Base-by-base conservation (phyloP, 129 eudicot genomes). In the Flaveria robusta region DNA sequence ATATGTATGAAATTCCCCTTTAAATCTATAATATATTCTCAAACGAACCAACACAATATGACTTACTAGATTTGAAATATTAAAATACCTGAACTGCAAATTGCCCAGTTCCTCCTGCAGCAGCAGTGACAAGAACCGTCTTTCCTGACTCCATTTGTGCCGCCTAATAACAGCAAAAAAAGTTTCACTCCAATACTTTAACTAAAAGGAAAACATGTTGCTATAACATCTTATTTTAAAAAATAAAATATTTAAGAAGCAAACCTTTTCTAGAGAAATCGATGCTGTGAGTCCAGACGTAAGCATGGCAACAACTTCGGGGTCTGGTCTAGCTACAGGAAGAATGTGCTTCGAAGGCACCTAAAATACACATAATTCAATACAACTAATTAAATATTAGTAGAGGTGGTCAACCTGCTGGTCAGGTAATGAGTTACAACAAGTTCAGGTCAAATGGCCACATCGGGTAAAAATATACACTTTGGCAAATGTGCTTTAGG, bases 101-200 rank as follows among this genome's bases (percentile, higher is more conserved):
- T 74, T 94, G 98, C 64, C 98, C 98, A 0, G 98, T 94, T 75
- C 97, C 98, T 46, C 98, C 98, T 62, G 98, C 98, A 71, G 98
- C 98, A 52, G 98, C 98, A 43, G 97, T 94, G 77, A 94, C 93
- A 76, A 94, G 96, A 74, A 94, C 96, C 3, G 86, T 77, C 75
- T 91, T 86, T 68, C 96, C 97, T 0, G 88, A 86, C 66, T 85
- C 96, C 97, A 94, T 88, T 71, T 86, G 97, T 66, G 96, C 97
- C 63, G 92, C 90, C 98, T 94, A 76, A 19, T 31, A 72, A n/a
- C 82, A 83, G 24, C 7, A 65, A 50, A 58, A 67, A 51, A 18
- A 22, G 51, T 31, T 34, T 34, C 73, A 47, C 66, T 41, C 23
- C 68, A 59, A n/a, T 47, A 31, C 22, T 43, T 3, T 12, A 55